Evolutionary conservation across 371 early-diverging fungal genomes (phyloP).

Genomic region (Blastocladiella emersonii): DNA sequence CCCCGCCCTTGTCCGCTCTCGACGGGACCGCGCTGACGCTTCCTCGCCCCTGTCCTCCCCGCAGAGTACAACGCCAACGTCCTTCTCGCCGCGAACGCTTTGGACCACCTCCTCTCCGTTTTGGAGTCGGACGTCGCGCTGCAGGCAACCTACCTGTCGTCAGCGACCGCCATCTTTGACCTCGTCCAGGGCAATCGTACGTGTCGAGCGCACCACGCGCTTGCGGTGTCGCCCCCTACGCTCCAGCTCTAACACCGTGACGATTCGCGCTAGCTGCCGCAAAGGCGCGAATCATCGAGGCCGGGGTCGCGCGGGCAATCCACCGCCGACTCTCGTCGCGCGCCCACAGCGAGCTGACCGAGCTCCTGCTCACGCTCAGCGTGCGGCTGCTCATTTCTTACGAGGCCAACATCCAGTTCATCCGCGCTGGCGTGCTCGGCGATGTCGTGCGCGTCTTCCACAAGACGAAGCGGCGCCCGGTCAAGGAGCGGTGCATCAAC

Average conservation of each 20-base stretch:
- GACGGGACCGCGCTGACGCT: too few species aligned
- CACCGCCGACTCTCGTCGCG: background rate
- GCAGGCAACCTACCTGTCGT: background rate
- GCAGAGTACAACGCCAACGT: background rate
- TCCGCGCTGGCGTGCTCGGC: background rate
- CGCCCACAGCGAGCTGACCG: background rate
- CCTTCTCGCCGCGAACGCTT: background rate
- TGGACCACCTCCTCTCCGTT: background rate
- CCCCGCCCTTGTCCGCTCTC: too few species aligned
- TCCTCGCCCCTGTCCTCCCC: too few species aligned
- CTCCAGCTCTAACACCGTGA: background rate
- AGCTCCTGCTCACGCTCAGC: background rate
- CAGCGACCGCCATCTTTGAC: background rate
- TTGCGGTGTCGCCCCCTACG: background rate
- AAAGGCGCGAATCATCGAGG: background rate
- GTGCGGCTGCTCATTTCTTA: background rate
- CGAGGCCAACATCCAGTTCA: background rate
- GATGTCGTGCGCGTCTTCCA: background rate
- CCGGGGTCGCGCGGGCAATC: background rate
- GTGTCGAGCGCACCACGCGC: background rate
- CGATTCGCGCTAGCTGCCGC: background rate
- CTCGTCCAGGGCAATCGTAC: slow-evolving; percentile 2
- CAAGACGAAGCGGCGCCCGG: background rate
- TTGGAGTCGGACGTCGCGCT: background rate
- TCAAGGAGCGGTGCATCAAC: slow-evolving; percentile 1